phyloP scores from a whole-genome alignment of 1,139 yeast species.

The Geotrichum bryndzae region DNA sequence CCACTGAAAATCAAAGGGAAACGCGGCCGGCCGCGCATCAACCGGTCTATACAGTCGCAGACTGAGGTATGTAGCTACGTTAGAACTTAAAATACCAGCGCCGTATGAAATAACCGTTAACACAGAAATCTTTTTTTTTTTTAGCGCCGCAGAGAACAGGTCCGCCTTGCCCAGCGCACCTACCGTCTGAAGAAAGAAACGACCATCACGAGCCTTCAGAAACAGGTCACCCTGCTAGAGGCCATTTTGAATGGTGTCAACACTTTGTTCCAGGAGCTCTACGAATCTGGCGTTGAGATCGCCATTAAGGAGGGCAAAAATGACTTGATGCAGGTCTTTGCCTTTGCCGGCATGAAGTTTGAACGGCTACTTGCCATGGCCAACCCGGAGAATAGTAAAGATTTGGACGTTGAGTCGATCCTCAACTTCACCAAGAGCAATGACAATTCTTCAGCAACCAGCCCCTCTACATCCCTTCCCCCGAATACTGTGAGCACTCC shows the following conservation, averaged over 20 bases:
- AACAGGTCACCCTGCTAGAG: constrained; percentile 1
- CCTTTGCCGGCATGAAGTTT: constrained; percentile 2
- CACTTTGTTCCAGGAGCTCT: constrained; percentile 6
- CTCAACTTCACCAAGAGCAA: not conserved
- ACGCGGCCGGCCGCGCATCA: constrained; percentile 17
- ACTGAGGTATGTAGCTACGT: constrained; percentile 6
- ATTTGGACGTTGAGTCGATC: not conserved
- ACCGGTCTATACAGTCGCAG: constrained; percentile 15
- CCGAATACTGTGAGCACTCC: not conserved
- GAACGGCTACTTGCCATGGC: constrained; percentile 4
- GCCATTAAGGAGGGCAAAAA: constrained; percentile 15
- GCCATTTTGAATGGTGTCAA: constrained; percentile 4
- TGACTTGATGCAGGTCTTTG: constrained; percentile 10
- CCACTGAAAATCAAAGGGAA: constrained; percentile 9
- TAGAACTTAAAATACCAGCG: not conserved
- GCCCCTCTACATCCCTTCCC: not conserved
- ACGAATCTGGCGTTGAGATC: constrained; percentile 18
- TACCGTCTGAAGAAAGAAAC: constrained; percentile 13
- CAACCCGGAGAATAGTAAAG: not conserved
- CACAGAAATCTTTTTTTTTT: not conserved
- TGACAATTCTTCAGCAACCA: not conserved
- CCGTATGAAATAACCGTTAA: not conserved
- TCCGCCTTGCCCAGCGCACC: constrained; percentile 15
- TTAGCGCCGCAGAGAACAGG: constrained; percentile 12
- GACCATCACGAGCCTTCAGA: constrained; percentile 6